A percentile compares a stretch with the other conserved stretches of the same genome.
These are phyloP conservation scores for Leccinum subrobustum DNA, from an alignment of 1,284 basidiomycete species.

Conservation along the genomic window DNA sequence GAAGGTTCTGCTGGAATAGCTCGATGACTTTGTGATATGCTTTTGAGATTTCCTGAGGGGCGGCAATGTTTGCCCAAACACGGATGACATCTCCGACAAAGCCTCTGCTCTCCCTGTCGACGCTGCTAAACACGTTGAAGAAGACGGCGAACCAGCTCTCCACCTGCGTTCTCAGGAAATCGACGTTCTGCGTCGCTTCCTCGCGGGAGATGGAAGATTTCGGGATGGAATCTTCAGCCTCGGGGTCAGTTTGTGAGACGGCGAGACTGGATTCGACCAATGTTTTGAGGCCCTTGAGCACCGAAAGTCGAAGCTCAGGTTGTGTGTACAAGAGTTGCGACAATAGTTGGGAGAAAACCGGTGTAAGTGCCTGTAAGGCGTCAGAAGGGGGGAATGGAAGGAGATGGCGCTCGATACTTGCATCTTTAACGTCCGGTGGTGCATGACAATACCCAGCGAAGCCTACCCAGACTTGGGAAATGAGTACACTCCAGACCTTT, in stretches of 20 bases:
- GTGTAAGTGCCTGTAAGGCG: conserved; percentile 57
- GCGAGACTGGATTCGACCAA: conserved; percentile 76
- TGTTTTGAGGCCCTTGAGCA: conserved; percentile 79
- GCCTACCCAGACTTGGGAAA: conserved; percentile 92
- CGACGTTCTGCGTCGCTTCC: conserved; percentile 69
- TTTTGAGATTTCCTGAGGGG: conserved; percentile 69
- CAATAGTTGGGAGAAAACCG: conserved; percentile 82
- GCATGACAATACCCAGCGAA: conserved; percentile 82
- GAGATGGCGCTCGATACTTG: conserved; percentile 4
- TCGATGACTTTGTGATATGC: conserved; percentile 81
- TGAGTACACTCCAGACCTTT: conserved; percentile 92
- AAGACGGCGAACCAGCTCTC: conserved; percentile 94
- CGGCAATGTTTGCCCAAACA: conserved; percentile 84
- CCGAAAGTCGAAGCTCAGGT: conserved; percentile 76
- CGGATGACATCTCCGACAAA: conserved; percentile 89
- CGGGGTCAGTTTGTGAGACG: conserved; percentile 37
- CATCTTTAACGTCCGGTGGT: conserved; percentile 50
- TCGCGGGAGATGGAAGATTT: conserved; percentile 41
- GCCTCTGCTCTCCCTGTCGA: conserved; percentile 73
- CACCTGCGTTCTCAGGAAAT: conserved; percentile 74
- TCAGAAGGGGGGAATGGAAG: conserved; percentile 5
- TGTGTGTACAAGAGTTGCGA: conserved; percentile 91
- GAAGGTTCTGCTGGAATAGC: conserved; percentile 76
- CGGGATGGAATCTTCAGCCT: conserved; percentile 22
- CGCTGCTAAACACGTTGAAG: conserved; percentile 95